These are phyloP conservation scores for Hypoxylon subgilvum DNA, from an alignment of 495 filamentous ascomycete genomes.

Conservation along the genomic window DNA sequence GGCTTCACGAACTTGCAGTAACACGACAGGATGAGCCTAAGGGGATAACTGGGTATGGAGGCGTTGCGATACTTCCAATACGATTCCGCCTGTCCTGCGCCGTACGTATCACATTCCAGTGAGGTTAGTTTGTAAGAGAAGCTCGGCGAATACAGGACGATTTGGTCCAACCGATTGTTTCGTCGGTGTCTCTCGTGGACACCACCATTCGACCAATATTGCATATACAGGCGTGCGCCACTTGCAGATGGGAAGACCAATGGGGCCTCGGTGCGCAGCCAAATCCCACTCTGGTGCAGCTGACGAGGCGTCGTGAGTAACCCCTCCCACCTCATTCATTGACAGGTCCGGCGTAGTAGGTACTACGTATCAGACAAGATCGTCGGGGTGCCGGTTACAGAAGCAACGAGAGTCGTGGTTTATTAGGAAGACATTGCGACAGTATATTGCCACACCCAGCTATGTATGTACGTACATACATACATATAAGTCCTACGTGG, in stretches of 20 bases:
- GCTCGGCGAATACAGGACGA: slow-evolving; percentile 25
- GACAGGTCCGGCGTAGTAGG: slow-evolving; percentile 12
- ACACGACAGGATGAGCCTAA: slow-evolving; percentile 9
- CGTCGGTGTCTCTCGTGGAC: slow-evolving; percentile 17
- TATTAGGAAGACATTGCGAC: slow-evolving; percentile 7
- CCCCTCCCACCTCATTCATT: neutral
- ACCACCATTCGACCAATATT: slow-evolving; percentile 9
- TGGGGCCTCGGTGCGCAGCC: neutral
- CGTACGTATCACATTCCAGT: slow-evolving; percentile 27
- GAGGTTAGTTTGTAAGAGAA: slow-evolving; percentile 16
- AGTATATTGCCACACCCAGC: neutral
- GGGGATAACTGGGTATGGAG: neutral
- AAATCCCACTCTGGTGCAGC: slow-evolving; percentile 8
- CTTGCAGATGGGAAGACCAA: slow-evolving; percentile 22
- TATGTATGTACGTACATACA: neutral
- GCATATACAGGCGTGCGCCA: slow-evolving; percentile 11
- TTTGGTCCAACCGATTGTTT: slow-evolving; percentile 18
- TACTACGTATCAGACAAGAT: slow-evolving; percentile 39
- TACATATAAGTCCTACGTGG: too few relatives aligned
- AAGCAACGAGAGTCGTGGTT: slow-evolving; percentile 9
- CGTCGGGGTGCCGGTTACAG: slow-evolving; percentile 30
- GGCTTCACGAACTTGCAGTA: slow-evolving; percentile 17
- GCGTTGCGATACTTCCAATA: neutral
- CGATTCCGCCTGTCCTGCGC: slow-evolving; percentile 5
- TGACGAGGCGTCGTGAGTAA: slow-evolving; percentile 12